Evolutionary conservation across 805 yeast genomes (phyloP), one percentile per base, ranked within the genome.

Genomic region (Saccharomycopsis javanensis): DNA sequence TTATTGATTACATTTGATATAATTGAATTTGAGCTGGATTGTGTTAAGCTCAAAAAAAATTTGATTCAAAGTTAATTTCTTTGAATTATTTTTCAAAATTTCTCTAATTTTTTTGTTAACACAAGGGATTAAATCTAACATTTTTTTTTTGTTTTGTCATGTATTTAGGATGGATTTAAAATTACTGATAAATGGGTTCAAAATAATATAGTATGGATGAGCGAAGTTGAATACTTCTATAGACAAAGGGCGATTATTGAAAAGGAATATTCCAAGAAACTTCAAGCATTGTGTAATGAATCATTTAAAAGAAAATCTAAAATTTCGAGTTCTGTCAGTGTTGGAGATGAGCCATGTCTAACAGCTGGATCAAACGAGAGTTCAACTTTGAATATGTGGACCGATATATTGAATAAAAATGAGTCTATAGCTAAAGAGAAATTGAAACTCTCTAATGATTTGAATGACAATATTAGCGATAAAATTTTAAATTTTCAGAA

Each of bases 321-420:
- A 62, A 70, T 76, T 16, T 75, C 88, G 10, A 80, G 92, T 0
- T 68, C 72, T 13, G 70, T 94, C 30, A 81, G 91, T 50, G 99
- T 94, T 1, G 99, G 99, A 27, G 96, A 88, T 60, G 79, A 80
- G 16, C 99, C 99, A 0, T 79, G 82, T 46, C 79, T 88, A 48
- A 94, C 99, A 0, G 98, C 99, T 0, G 99, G 99, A 0, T 89
- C 97, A 0, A 74, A 92, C 53, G 98, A 94, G 67, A 79, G 87
- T 62, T 96, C 97, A 0, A 76, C 87, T 15, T 72, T 91, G 61
- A 96, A 88, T 11, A 80, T 96, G 1, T 92, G 99, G 99, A 88
- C 80, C 50, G 96, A 89, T 62, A 79, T 91, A 5, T 76, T 92
- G 59, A 77, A 86, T 2, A 94, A 88, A 66, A 88, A 96, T 1